Percentiles rank a stretch among this genome's conserved stretches.
These are phyloP conservation scores for Phaeolepiota aurea DNA, from an alignment of 768 basidiomycete species.

Conservation along the genomic window DNA sequence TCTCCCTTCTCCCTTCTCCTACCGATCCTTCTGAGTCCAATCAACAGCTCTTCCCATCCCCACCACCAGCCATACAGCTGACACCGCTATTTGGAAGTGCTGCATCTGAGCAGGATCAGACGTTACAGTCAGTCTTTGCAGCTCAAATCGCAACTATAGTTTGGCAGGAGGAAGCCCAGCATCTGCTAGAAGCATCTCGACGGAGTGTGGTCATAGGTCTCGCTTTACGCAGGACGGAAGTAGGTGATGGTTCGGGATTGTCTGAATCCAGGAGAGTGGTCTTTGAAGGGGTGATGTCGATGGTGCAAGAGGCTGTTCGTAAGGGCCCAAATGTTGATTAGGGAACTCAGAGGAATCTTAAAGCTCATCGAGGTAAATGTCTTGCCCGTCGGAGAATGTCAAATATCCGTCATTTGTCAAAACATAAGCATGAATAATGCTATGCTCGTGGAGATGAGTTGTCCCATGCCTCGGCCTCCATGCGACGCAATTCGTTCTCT, in stretches of 20 bases:
- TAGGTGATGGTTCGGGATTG: constrained; percentile 16
- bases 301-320: constrained; percentile 29
- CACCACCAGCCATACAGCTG: constrained; percentile 68
- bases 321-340: not conserved
- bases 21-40: constrained; percentile 26
- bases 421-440: no score
- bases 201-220: constrained; percentile 70
- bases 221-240: constrained; percentile 41
- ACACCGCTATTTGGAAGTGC: constrained; percentile 73
- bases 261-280: constrained; percentile 30
- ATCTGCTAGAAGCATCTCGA: constrained; percentile 31
- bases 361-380: no score
- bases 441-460: not conserved
- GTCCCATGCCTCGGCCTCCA: constrained; percentile 25
- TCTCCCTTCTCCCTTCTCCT: constrained; percentile 35
- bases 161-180: constrained; percentile 50
- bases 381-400: no score
- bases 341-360: not conserved
- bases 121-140: constrained; percentile 72
- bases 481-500: constrained; percentile 28
- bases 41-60: constrained; percentile 36
- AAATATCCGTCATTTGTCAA: no score
- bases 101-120: constrained; percentile 58
- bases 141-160: constrained; percentile 83
- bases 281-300: constrained; percentile 44